Percentiles rank a stretch among this genome's conserved stretches.
Conservation (phyloP, 768 basidiomycete species). For the Suillus ampliporus region DNA sequence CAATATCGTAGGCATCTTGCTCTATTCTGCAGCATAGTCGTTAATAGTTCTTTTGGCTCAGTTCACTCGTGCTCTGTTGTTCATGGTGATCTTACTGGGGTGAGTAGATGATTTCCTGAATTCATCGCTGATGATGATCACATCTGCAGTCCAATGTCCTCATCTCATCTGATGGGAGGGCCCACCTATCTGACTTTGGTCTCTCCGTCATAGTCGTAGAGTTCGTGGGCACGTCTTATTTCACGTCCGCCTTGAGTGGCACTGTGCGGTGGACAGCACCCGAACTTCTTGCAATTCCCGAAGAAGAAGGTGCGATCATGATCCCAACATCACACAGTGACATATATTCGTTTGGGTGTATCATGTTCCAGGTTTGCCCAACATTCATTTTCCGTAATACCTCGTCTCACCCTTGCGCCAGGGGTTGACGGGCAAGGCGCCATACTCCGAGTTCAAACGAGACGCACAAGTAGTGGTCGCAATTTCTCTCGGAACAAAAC, state of each 20-base stretch:
- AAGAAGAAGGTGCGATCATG: slow-evolving; percentile 11
- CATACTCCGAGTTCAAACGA: slow-evolving; percentile 14
- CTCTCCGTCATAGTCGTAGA: slow-evolving; percentile 28
- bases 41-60: not conserved
- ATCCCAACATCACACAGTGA: slow-evolving; percentile 39
- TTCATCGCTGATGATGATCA: not conserved
- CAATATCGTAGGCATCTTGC: slow-evolving; percentile 29
- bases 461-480: slow-evolving; percentile 17
- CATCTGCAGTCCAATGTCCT: slow-evolving; percentile 47
- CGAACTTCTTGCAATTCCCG: slow-evolving; percentile 41
- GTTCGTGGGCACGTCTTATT: slow-evolving; percentile 18
- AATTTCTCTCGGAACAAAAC: slow-evolving; percentile 11
- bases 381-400: not conserved
- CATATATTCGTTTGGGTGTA: slow-evolving; percentile 47
- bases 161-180: slow-evolving; percentile 39
- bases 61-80: slow-evolving; percentile 26
- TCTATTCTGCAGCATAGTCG: not conserved
- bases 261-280: slow-evolving; percentile 11
- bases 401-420: not conserved
- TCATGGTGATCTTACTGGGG: slow-evolving; percentile 27
- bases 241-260: slow-evolving; percentile 8
- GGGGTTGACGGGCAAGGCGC: slow-evolving; percentile 12
- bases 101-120: slow-evolving; percentile 1
- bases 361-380: slow-evolving; percentile 16
- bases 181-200: slow-evolving; percentile 52